Base-by-base conservation (phyloP, 1,139 yeast genomes). In the Yamadazyma dushanensis region DNA sequence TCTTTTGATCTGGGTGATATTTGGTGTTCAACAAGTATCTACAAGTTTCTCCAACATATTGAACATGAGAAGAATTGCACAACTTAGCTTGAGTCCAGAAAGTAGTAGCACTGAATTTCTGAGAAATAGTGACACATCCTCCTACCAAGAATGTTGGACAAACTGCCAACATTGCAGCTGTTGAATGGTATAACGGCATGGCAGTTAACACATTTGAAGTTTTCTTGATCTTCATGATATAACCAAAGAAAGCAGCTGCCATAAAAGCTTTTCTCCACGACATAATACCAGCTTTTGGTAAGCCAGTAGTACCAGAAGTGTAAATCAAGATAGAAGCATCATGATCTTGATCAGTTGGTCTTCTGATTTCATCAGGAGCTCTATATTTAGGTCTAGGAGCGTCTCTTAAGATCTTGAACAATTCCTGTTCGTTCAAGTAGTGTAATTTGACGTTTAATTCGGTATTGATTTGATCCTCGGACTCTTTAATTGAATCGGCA, bases 11-110 rank as follows among this genome's bases (percentile, higher is more conserved):
- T 8, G 79, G 75, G 34, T 73, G 80, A 7, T 61, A 61, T 30
- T 83, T 80, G 2, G 92, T 73, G 47, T 83, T 80, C 44, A 86
- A 63, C 44, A 90, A 70, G 56, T 89, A 92, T 38, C 98, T 77
- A 59, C 97, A 88, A 28, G 89, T 90, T 61, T 92, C 98, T 16
- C 98, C 98, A 11, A 92, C 97, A 50, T 90, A 90, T 62, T 90
- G 97, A 38, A 88, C 75, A 46, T 86, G 87, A 7, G 95, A 85
- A 3, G 96, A 86, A 2, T 71, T 63, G 18, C 80, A 61, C 27
- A 86, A 55, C 49, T 73, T 80, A 5, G 86, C 94, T 58, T 90
- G 96, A 16, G 92, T 83, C 97, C 98, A 90, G 58, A 87, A 89
- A 3, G 88, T 76, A 3, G 85, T 70, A 3, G 95, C 83, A 2